A percentile compares a stretch with the other conserved stretches of the same genome.
phyloP scores from a whole-genome alignment of 352 stramenopile genomes.

The Globisporangium barbulae region DNA sequence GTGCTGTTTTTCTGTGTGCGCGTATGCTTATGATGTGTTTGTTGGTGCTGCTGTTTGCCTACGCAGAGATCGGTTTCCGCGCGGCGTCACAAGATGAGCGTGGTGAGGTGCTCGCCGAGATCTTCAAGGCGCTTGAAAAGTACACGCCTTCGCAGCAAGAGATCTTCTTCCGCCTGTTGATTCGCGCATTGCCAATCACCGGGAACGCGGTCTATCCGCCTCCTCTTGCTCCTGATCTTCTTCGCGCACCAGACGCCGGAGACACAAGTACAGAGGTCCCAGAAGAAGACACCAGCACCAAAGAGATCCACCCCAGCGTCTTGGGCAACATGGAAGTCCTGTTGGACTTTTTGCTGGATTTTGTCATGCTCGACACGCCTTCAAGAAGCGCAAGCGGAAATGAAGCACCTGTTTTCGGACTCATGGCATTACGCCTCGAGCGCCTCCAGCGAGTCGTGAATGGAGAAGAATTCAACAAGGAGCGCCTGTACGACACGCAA shows the following conservation, averaged over 20 bases:
- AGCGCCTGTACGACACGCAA: constrained; percentile 58
- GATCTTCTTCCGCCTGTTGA: constrained; percentile 56
- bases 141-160: constrained; percentile 49
- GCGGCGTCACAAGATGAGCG: constrained; percentile 42
- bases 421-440: constrained; percentile 46
- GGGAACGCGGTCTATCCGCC: constrained; percentile 21
- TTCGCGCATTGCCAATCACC: constrained; percentile 44
- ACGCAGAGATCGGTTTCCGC: constrained; percentile 62
- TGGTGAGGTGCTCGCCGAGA: constrained; percentile 28
- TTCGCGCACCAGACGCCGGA: background rate
- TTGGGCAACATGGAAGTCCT: constrained; percentile 38
- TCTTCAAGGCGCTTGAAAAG: constrained; percentile 29
- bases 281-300: background rate
- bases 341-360: constrained; percentile 71
- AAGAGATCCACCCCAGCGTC: constrained; percentile 8
- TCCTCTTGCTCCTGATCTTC: constrained; percentile 5
- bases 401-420: constrained; percentile 27
- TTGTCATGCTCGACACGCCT: constrained; percentile 53
- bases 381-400: constrained; percentile 10
- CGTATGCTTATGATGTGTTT: constrained; percentile 1
- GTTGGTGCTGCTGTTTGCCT: background rate
- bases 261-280: background rate
- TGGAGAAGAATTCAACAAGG: constrained; percentile 34
- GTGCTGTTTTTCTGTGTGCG: background rate
- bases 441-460: constrained; percentile 44